Percentiles rank a stretch among this genome's conserved stretches.
Evolutionary conservation across 192 early-diverging fungal species (phyloP).

Genomic region (Coemansia sp.): DNA sequence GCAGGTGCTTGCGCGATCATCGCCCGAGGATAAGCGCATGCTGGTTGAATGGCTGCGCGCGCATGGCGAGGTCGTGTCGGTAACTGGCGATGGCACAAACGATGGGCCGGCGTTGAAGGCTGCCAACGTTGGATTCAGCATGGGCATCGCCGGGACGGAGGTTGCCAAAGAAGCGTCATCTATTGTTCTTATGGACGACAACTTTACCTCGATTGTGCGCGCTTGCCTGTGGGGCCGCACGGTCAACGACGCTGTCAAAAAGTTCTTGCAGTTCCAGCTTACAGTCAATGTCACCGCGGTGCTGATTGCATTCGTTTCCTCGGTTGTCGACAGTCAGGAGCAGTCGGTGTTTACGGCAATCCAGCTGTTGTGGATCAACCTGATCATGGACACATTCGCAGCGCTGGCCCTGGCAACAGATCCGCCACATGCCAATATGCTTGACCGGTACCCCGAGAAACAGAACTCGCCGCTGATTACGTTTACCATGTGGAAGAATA

Average conservation of each 20-base stretch:
- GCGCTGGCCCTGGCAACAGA: constrained; percentile 97
- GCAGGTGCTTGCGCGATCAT: constrained; percentile 92
- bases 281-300: constrained; percentile 96
- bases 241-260: constrained; percentile 96
- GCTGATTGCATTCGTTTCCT: constrained; percentile 74
- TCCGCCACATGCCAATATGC: constrained; percentile 78
- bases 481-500: constrained; percentile 95
- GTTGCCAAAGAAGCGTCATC: constrained; percentile 99
- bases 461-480: constrained; percentile 81
- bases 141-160: constrained; percentile 99
- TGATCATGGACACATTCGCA: constrained; percentile 99
- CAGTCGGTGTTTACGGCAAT: constrained; percentile 91
- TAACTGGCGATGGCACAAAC: constrained; percentile 99
- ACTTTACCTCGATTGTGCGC: constrained; percentile 96
- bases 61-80: constrained; percentile 93
- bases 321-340: constrained; percentile 62
- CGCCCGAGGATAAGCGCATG: constrained; percentile 95
- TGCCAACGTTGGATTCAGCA: constrained; percentile 97
- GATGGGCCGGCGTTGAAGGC: constrained; percentile 93
- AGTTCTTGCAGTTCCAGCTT: constrained; percentile 99
- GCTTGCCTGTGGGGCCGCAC: constrained; percentile 96
- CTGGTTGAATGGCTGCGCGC: constrained; percentile 85
- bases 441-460: constrained; percentile 84
- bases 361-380: constrained; percentile 97
- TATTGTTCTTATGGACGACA: constrained; percentile 98